Evolutionary conservation across 495 filamentous ascomycete genomes (phyloP), one percentile per base, ranked within the genome.

Genomic region (Penicillium taxi): DNA sequence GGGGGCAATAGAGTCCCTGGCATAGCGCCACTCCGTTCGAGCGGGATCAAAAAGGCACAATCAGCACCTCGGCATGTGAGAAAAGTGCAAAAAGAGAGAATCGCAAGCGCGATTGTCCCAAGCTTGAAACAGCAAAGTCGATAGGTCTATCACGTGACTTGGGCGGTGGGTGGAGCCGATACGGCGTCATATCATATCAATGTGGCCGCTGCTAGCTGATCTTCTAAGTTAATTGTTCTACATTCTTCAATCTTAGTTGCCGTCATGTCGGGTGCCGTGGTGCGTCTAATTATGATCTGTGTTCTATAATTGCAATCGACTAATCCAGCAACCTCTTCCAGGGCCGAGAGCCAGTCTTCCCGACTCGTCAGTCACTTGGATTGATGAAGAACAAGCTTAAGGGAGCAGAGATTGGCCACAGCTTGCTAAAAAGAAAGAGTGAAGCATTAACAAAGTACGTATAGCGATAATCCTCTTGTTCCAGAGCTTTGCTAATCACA

Each of bases 371-470:
- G 74, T 94, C 88, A 43, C 67, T 99, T 56, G 87, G 85, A 46
- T 63, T 89, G 52, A 99, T 99, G 93, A 96, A 99, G 67, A 78
- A 80, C 44, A 99, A 99, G 75, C 78, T 99, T 52, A 99, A 99
- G 68, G 91, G 91, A 28, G 91, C 91, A 34, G 84, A 94, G 61
- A 89, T 73, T 16, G 86, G 86, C 14, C 86, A 94, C 67, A 87
- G 70, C 56, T 66, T 94, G 47, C 66, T 94, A 30, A 94, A 94
- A 71, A 73, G 86, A 59, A 94, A 94, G 71, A 89, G 84, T 61
- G 91, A 98, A 64, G 86, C 87, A 41, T 70, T 96, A 26, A 86
- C 87, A 26, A 94, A 94, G 78, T 84, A 68, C 20, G 67, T n/a
- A n/a, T 50, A 4, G 36, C 56, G 5, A 7, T 12, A 16, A 5